Evolutionary conservation across 2,329 filamentous ascomycete species (phyloP).

Genomic region (Penicillium sp.): DNA sequence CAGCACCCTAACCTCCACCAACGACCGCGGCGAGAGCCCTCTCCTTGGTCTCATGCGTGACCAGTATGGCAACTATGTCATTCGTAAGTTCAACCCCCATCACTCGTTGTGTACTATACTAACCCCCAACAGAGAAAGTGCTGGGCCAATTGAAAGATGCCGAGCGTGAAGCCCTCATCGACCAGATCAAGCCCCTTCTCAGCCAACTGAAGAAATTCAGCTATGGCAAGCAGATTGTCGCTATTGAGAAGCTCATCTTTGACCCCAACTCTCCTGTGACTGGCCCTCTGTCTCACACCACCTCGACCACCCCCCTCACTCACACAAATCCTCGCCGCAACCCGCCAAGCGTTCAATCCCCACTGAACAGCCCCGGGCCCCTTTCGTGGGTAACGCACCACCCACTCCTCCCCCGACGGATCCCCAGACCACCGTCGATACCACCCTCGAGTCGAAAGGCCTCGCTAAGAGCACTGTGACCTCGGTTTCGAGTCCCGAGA

Average conservation of each 20-base stretch:
- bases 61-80: slow-evolving; percentile 92
- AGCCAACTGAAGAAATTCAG: slow-evolving; percentile 62
- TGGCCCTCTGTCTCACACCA: slow-evolving; percentile 31
- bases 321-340: slow-evolving; percentile 42
- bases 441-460: slow-evolving; percentile 40
- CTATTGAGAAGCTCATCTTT: slow-evolving; percentile 60
- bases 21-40: slow-evolving; percentile 66
- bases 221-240: slow-evolving; percentile 65
- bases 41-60: slow-evolving; percentile 80
- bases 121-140: slow-evolving; percentile 68
- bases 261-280: slow-evolving; percentile 30
- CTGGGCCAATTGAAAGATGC: slow-evolving; percentile 61
- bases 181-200: slow-evolving; percentile 64
- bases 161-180: slow-evolving; percentile 61
- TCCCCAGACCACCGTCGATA: slow-evolving; percentile 61
- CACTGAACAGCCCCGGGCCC: slow-evolving; percentile 44
- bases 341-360: slow-evolving; percentile 36
- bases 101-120: slow-evolving; percentile 19
- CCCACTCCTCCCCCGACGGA: slow-evolving; percentile 68
- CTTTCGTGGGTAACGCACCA: slow-evolving; percentile 54
- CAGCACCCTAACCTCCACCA: slow-evolving; percentile 58
- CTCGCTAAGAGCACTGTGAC: slow-evolving; percentile 38
- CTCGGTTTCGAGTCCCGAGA: slow-evolving; percentile 34
- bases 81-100: slow-evolving; percentile 66
- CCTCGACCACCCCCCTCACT: slow-evolving; percentile 42